A percentile compares a stretch with the other conserved stretches of the same genome.
Conservation (phyloP, 306 rosid genomes). For the Vigna mungo region DNA sequence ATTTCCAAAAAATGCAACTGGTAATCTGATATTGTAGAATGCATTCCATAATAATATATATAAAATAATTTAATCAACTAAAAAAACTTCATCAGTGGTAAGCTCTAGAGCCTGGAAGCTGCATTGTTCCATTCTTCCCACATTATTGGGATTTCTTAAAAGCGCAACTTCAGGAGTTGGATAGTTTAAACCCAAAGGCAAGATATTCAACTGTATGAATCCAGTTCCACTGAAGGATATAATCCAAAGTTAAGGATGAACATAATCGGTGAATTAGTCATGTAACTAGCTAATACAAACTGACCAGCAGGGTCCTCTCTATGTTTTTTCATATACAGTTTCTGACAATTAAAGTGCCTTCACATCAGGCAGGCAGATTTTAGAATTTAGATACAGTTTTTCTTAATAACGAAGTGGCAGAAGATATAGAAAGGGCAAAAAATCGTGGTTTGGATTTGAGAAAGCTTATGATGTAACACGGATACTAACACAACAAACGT, state of each 20-base stretch:
- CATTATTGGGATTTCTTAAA: constrained; percentile 5
- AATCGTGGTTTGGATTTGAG: neutral
- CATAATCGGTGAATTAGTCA: constrained; percentile 14
- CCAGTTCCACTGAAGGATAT: neutral
- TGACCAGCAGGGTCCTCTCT: neutral
- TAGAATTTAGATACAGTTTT: constrained; percentile 27
- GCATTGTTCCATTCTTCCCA: constrained; percentile 22
- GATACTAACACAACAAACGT: no score
- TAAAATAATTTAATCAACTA: neutral
- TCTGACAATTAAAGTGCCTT: constrained; percentile 7
- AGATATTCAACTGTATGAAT: constrained; percentile 20
- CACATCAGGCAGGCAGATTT: constrained; percentile 10
- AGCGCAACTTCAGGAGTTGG: neutral
- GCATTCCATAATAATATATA: constrained; percentile 6
- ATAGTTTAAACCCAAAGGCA: neutral
- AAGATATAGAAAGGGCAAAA: neutral
- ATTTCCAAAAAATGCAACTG: constrained; percentile 5
- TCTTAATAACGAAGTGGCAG: neutral
- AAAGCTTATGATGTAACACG: neutral
- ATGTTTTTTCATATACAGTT: neutral
- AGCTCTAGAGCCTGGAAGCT: constrained; percentile 13
- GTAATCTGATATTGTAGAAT: constrained; percentile 24
- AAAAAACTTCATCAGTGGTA: constrained; percentile 7
- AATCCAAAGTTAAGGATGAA: neutral
- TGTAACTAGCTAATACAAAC: constrained; percentile 15